phyloP scores from a whole-genome alignment of 176 grass and related monocot species.

The Metroxylon sagu region DNA sequence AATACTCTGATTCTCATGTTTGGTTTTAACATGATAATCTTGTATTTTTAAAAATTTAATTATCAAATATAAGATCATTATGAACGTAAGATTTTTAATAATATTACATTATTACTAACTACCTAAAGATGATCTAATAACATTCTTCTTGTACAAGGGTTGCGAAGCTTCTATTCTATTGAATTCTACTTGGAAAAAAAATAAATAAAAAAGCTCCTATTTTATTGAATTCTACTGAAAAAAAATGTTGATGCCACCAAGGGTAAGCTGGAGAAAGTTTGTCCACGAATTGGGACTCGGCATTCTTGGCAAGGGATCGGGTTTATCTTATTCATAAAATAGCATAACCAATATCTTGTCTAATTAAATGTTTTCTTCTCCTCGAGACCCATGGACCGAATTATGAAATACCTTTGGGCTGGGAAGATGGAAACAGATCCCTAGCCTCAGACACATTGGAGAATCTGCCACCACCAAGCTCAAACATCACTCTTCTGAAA shows the following conservation, averaged over 20 bases:
- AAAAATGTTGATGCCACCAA: constrained; percentile 60
- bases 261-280: constrained; percentile 40
- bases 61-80: too few relatives aligned
- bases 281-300: constrained; percentile 41
- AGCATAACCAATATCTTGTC: too few relatives aligned
- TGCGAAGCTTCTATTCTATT: constrained; percentile 48
- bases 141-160: too few relatives aligned
- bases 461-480: constrained; percentile 29
- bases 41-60: too few relatives aligned
- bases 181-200: constrained; percentile 25
- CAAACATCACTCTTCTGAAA: constrained; percentile 41
- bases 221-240: too few relatives aligned
- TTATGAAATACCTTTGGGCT: constrained; percentile 40
- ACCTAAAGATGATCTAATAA: too few relatives aligned
- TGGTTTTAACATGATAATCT: too few relatives aligned
- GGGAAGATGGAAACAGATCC: constrained; percentile 50
- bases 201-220: constrained; percentile 42
- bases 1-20: too few relatives aligned
- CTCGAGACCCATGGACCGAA: constrained; percentile 33
- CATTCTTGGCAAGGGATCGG: constrained; percentile 29
- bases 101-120: too few relatives aligned
- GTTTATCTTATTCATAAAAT: too few relatives aligned
- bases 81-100: too few relatives aligned
- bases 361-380: too few relatives aligned
- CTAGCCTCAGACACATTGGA: constrained; percentile 15